These are phyloP conservation scores for Pyricularia sp. DNA, from an alignment of 2,329 filamentous ascomycete genomes.

Conservation along the genomic window DNA sequence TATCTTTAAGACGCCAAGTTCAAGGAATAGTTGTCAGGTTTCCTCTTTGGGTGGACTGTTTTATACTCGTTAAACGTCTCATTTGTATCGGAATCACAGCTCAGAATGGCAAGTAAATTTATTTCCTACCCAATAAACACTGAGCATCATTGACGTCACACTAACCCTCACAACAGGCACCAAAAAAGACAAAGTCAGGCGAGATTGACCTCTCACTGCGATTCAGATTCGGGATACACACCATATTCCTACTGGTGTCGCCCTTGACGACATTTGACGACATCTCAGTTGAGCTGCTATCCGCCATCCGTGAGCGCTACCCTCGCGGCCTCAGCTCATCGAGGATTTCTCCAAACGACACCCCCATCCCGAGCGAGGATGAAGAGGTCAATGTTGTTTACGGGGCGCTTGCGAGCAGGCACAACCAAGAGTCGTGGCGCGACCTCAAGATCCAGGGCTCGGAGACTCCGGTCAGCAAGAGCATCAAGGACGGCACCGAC, in stretches of 20 bases:
- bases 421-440: constrained; percentile 38
- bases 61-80: not conserved
- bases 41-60: not conserved
- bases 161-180: not conserved
- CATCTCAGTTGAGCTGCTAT: constrained; percentile 49
- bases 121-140: no score
- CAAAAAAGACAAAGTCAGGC: not conserved
- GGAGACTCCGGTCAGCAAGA: constrained; percentile 30
- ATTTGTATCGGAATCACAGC: not conserved
- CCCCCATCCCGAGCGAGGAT: constrained; percentile 23
- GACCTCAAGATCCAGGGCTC: constrained; percentile 27
- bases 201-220: constrained; percentile 54
- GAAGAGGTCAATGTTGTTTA: constrained; percentile 31
- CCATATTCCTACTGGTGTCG: constrained; percentile 58
- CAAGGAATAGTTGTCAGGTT: not conserved
- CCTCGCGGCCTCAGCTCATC: constrained; percentile 38
- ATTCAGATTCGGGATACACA: constrained; percentile 65
- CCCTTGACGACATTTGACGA: constrained; percentile 45
- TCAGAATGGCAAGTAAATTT: not conserved
- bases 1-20: not conserved
- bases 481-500: constrained; percentile 35
- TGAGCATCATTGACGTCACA: not conserved
- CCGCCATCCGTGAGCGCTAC: constrained; percentile 47
- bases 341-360: constrained; percentile 18
- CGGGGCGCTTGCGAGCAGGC: constrained; percentile 32